Conservation (phyloP, 2,329 filamentous ascomycete genomes). For the Stachybotrys echinatus region DNA sequence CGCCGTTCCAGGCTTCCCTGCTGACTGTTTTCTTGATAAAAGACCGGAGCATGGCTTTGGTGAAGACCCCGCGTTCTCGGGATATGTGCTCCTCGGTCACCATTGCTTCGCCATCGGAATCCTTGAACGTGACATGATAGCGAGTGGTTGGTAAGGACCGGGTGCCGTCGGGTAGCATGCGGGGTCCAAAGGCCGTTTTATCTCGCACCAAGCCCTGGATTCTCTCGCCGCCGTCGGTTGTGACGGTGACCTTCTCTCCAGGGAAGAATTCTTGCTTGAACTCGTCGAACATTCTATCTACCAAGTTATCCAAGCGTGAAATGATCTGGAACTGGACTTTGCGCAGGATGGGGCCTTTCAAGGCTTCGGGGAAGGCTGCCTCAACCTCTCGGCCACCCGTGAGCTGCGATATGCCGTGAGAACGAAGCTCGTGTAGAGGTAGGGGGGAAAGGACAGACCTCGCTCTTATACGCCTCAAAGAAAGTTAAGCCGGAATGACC, state of each 20-base stretch:
- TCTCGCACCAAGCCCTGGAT: constrained; percentile 74
- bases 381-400: constrained; percentile 85
- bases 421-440: neutral
- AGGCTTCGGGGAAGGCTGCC: constrained; percentile 80
- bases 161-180: constrained; percentile 59
- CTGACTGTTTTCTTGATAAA: constrained; percentile 96
- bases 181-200: constrained; percentile 69
- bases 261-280: constrained; percentile 91
- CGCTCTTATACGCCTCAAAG: constrained; percentile 86
- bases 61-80: constrained; percentile 87
- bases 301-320: constrained; percentile 79
- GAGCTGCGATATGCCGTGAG: constrained; percentile 41
- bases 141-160: constrained; percentile 67
- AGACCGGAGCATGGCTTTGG: constrained; percentile 85
- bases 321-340: constrained; percentile 88
- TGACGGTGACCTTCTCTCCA: constrained; percentile 74
- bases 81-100: constrained; percentile 77
- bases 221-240: constrained; percentile 62
- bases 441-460: constrained; percentile 54
- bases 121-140: constrained; percentile 74
- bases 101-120: constrained; percentile 67
- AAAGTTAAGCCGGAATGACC: constrained; percentile 88
- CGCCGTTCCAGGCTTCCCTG: constrained; percentile 89
- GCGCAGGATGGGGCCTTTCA: constrained; percentile 86
- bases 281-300: constrained; percentile 64